These are phyloP conservation scores for Tanacetum coccineum DNA, from an alignment of 129 eudicot genomes.

Conservation along the genomic window DNA sequence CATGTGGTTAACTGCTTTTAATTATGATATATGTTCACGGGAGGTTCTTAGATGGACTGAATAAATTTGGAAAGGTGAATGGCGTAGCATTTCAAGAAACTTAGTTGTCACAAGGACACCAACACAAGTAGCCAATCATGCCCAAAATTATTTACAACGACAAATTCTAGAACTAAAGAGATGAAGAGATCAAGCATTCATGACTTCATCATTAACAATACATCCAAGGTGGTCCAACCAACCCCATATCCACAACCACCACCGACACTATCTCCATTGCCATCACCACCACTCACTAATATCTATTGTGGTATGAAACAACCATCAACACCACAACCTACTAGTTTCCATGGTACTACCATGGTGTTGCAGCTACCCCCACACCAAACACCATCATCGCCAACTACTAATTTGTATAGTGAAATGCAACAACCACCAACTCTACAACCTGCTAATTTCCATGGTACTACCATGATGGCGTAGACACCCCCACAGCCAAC, in stretches of 20 bases:
- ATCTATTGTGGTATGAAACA: background rate
- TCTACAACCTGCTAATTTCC: no score
- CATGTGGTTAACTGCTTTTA: no score
- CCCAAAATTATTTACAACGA: slow-evolving; percentile 37
- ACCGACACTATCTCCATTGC: background rate
- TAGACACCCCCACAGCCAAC: no score
- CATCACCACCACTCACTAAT: background rate
- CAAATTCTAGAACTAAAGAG: slow-evolving; percentile 12
- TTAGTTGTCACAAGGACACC: slow-evolving; percentile 29
- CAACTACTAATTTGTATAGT: no score
- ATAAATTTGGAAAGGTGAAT: slow-evolving; percentile 32
- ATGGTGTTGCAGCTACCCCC: no score
- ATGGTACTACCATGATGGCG: no score
- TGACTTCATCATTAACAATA: slow-evolving; percentile 9
- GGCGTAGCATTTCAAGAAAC: slow-evolving; percentile 40
- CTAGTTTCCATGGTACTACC: no score
- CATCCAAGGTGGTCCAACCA: background rate
- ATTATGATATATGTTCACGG: slow-evolving; percentile 1
- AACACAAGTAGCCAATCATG: slow-evolving; percentile 38
- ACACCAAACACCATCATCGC: no score
- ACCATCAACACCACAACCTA: background rate
- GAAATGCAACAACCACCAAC: no score
- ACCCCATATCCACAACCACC: background rate
- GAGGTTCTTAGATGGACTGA: slow-evolving; percentile 29
- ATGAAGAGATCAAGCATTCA: slow-evolving; percentile 20